These are phyloP conservation scores for Lichtheimia ornata DNA, from an alignment of 371 early-diverging fungal species.

Conservation along the genomic window DNA sequence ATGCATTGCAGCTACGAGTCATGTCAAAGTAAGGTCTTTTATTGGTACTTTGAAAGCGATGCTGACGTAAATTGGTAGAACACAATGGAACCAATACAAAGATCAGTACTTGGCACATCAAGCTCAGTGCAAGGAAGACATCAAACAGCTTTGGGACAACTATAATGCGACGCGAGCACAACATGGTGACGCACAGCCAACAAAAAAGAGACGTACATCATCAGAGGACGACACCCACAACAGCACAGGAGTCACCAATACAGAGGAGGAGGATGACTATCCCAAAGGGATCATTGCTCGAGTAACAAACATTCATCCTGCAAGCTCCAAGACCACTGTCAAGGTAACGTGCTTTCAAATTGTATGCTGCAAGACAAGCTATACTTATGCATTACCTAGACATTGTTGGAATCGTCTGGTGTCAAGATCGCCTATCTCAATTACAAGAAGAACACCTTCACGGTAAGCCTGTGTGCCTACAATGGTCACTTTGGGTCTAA, in stretches of 20 bases:
- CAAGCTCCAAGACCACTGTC: constrained; percentile 29
- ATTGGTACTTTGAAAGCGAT: no score
- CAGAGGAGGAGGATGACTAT: constrained; percentile 4
- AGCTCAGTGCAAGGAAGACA: background rate
- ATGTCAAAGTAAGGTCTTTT: constrained; percentile 40
- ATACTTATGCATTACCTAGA: background rate
- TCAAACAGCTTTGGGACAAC: constrained; percentile 9
- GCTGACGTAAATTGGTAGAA: constrained; percentile 9
- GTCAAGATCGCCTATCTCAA: constrained; percentile 31
- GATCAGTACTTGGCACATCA: constrained; percentile 31
- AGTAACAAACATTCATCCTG: constrained; percentile 30
- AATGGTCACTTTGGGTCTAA: background rate
- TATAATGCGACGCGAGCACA: background rate
- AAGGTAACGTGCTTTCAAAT: constrained; percentile 8
- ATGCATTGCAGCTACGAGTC: constrained; percentile 26
- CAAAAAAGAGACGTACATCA: constrained; percentile 2
- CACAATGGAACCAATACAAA: constrained; percentile 25
- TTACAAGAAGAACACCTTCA: constrained; percentile 28
- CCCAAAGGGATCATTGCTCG: constrained; percentile 28
- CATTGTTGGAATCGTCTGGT: constrained; percentile 33
- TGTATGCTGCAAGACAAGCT: background rate
- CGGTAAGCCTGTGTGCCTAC: constrained; percentile 7
- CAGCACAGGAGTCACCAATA: background rate
- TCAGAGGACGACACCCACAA: background rate
- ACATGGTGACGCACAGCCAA: background rate